Evolutionary conservation across 805 yeast species (phyloP), one percentile per base, ranked within the genome.

Genomic region (Monosporozyma servazzii): DNA sequence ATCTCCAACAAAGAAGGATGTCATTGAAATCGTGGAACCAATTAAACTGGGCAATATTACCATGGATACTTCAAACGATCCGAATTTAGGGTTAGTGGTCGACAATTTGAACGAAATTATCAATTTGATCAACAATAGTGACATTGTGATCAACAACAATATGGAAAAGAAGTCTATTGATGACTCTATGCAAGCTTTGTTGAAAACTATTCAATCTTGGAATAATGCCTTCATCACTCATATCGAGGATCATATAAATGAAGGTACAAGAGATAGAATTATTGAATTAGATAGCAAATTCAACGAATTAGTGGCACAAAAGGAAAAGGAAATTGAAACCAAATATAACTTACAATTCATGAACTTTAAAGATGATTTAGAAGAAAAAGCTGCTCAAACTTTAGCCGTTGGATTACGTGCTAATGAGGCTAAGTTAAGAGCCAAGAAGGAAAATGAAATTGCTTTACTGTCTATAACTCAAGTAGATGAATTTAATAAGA

Each of bases 381-480:
- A 83, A 56, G 65, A 71, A 46, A 80, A 81, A 58, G 83, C 82
- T 64, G 73, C 78, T 54, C 68, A 72, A 45, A 77, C 81, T 56
- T 72, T 91, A 57, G 64, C 68, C 20, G 69, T 73, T 17, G 96
- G 89, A 67, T 73, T 89, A 50, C 79, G 78, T 56, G 81, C 86
- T 37, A 77, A 88, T 52, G 80, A 78, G 63, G 73, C 79, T 58
- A 79, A 82, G 11, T 75, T 90, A 48, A 69, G 80, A 44, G 75
- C 81, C 45, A 86, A 87, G 56, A 90, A 89, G 18, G 81, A 81
- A 53, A 89, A 88, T 68, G 82, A 82, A 50, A 76, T 88, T 30
- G 72, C 81, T 9, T 74, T 84, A 64, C 79, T 83, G 51, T 79
- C 87, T 60, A 71, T 82, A 48, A 82, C 81, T 57, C 84, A 85